Evolutionary conservation across 495 filamentous ascomycete genomes (phyloP), one percentile per base, ranked within the genome.

Genomic region (Hapsidospora chrysogenum): DNA sequence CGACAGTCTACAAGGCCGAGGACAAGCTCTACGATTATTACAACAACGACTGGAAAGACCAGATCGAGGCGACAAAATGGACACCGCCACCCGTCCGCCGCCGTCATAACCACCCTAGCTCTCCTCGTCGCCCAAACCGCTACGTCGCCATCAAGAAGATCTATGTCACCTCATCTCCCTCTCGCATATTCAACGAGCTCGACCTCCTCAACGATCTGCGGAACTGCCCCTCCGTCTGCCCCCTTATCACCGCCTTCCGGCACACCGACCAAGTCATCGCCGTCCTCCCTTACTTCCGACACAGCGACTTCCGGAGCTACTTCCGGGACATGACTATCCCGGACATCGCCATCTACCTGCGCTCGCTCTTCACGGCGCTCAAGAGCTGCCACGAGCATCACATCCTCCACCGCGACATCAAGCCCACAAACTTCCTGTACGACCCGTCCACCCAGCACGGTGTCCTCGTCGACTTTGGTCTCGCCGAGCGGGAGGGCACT

Each of bases 361-460:
- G 73, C 13, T 92, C 80, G 4, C 67, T 99, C 7, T 85, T 99
- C 51, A 74, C 73, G 4, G 89, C 92, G 0, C 64, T 99, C 4
- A 61, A 68, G 11, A 77, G 79, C 15, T 85, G 96, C 8, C 89
- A 99, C 53, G 62, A 64, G 23, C 73, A 78, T 46, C 61, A 68
- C 14, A 95, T 99, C 37, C 65, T 99, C 13, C 89, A 99, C 51
- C 78, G 89, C 36, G 89, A 99, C 53, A 95, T 99, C 52, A 99
- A 99, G 53, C 89, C 89, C n/a, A 99, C 89, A 9, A 99, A 99
- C 50, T 99, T 99, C 49, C 71, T 99, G 21, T 99, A 96, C 62
- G 86, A 93, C 41, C 78, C 81, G 3, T 57, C 75, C 3, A 64
- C 80, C 40, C 67, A 72, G 44, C 75, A 82, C 36, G 89, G 89